phyloP scores from a whole-genome alignment of 176 grass and related monocot genomes.

The Cenchrus fungigraminus region DNA sequence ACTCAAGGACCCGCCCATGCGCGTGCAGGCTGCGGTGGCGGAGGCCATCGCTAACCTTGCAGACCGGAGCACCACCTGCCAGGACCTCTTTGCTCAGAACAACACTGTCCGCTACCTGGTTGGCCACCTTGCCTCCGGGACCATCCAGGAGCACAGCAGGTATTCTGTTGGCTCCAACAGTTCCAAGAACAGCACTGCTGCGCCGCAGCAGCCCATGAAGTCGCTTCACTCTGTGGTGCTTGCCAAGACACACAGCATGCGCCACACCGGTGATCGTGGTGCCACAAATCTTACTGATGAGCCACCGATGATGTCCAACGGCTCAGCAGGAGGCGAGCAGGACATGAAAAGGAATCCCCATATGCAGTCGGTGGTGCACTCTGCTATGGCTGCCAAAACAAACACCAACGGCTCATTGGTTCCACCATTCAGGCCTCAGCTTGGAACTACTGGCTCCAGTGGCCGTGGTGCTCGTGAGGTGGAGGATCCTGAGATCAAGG shows the following conservation, averaged over 20 bases:
- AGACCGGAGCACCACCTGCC: conserved; percentile 54
- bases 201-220: conserved; percentile 33
- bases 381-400: conserved; percentile 60
- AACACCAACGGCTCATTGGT: conserved; percentile 29
- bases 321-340: not conserved
- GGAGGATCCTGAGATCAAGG: conserved; percentile 68
- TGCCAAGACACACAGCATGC: conserved; percentile 61
- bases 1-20: conserved; percentile 76
- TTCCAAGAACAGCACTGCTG: conserved; percentile 37
- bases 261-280: conserved; percentile 13
- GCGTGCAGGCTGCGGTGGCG: conserved; percentile 72
- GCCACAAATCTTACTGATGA: not conserved
- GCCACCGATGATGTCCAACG: not conserved
- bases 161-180: conserved; percentile 61
- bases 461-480: conserved; percentile 48
- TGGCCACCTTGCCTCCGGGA: conserved; percentile 79
- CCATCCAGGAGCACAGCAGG: conserved; percentile 91
- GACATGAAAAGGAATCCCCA: conserved; percentile 50
- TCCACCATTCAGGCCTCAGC: conserved; percentile 40
- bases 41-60: conserved; percentile 66
- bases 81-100: conserved; percentile 82
- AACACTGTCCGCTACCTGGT: conserved; percentile 76
- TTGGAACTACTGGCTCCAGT: conserved; percentile 48
- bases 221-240: conserved; percentile 75
- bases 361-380: conserved; percentile 78